phyloP scores from a whole-genome alignment of 108 stramenopile genomes.

The Hondaea fermentalgiana region DNA sequence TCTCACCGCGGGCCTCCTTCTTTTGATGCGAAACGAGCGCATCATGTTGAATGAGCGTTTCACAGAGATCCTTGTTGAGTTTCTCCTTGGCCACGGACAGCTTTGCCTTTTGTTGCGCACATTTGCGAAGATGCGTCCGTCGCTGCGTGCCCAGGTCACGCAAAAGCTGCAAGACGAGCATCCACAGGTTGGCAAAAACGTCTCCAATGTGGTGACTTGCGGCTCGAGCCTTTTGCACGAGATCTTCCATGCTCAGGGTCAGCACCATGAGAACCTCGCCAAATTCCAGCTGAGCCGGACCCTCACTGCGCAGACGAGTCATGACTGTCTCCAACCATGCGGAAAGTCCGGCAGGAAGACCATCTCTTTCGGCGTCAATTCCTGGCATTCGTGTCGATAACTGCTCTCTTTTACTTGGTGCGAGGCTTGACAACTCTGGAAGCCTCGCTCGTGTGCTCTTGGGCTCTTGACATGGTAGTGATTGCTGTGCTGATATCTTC shows the following conservation, averaged over 20 bases:
- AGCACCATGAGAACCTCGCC: neutral
- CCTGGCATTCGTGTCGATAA: neutral
- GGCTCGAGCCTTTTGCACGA: neutral
- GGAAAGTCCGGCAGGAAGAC: neutral
- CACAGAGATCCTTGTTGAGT: neutral
- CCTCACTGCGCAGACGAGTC: neutral
- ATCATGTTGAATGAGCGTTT: neutral
- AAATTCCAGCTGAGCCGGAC: neutral
- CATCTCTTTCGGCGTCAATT: neutral
- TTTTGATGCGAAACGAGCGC: neutral
- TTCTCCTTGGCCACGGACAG: neutral
- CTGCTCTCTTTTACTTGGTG: neutral
- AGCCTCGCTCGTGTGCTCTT: neutral
- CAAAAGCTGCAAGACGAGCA: neutral
- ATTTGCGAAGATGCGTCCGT: neutral
- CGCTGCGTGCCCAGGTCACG: neutral
- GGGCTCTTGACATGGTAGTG: neutral
- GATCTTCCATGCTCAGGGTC: neutral
- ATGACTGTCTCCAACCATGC: neutral
- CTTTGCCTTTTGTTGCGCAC: neutral
- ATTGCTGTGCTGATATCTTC: neutral
- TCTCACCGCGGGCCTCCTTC: neutral
- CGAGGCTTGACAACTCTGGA: neutral
- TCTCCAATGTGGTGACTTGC: neutral
- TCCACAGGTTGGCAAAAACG: neutral